phyloP scores from a whole-genome alignment of 148 eudicot genomes.

The Camellia sinensis region DNA sequence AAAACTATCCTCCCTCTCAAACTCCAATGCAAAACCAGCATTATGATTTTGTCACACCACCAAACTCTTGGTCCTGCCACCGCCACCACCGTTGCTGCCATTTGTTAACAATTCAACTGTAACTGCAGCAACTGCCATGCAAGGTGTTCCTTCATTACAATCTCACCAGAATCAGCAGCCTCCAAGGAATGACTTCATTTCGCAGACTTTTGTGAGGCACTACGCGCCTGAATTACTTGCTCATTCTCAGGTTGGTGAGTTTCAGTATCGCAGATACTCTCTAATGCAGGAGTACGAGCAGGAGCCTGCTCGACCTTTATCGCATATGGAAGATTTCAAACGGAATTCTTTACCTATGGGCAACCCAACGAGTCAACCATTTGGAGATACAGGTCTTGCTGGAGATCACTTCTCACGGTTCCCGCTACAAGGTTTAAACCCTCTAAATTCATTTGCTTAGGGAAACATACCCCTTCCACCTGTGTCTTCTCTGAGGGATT shows the following conservation, averaged over 20 bases:
- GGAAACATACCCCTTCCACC: conserved; percentile 26
- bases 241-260: conserved; percentile 42
- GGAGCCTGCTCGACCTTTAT: conserved; percentile 24
- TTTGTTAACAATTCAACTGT: conserved; percentile 28
- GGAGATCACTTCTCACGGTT: conserved; percentile 36
- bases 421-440: conserved; percentile 25
- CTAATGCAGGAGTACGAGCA: conserved; percentile 26
- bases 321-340: conserved; percentile 17
- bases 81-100: conserved; percentile 47
- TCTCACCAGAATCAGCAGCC: conserved; percentile 53
- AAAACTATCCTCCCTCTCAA: conserved; percentile 36
- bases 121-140: conserved; percentile 15
- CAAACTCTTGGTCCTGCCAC: conserved; percentile 47
- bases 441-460: conserved; percentile 31
- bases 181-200: conserved; percentile 36
- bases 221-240: conserved; percentile 32
- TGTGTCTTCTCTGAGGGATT: conserved; percentile 20
- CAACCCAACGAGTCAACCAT: conserved; percentile 32
- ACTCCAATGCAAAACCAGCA: conserved; percentile 42
- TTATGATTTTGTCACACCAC: conserved; percentile 40
- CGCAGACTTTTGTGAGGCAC: conserved; percentile 34
- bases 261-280: conserved; percentile 36
- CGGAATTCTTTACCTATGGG: conserved; percentile 28
- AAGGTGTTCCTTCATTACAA: conserved; percentile 34
- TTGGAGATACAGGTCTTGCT: conserved; percentile 28